phyloP scores from a whole-genome alignment of 2,329 filamentous ascomycete species.

The Orbilia blumenaviensis region DNA sequence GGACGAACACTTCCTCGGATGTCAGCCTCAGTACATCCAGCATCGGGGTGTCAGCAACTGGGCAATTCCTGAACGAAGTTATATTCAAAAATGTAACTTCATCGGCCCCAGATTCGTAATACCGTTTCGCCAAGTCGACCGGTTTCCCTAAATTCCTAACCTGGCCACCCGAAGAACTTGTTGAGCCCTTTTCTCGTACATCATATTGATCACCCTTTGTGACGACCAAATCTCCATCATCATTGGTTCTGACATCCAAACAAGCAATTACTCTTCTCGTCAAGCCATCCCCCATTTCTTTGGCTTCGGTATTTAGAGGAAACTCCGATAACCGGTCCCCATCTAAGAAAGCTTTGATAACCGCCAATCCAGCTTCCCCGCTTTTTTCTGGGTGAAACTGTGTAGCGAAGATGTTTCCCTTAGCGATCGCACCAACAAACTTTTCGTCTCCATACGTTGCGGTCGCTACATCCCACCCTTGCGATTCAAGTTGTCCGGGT shows the following conservation, averaged over 20 bases:
- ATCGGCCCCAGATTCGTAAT: constrained; percentile 96
- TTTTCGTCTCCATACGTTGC: constrained; percentile 86
- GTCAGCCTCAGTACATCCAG: constrained; percentile 87
- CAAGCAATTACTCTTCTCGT: constrained; percentile 96
- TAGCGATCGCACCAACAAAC: constrained; percentile 89
- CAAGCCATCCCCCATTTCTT: constrained; percentile 66
- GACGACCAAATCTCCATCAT: constrained; percentile 91
- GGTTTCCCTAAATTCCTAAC: constrained; percentile 97
- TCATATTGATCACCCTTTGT: constrained; percentile 99
- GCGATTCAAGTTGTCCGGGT: constrained; percentile 71
- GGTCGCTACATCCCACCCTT: constrained; percentile 92
- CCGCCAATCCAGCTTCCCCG: constrained; percentile 83
- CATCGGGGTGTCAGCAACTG: constrained; percentile 92
- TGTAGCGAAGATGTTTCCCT: constrained; percentile 84
- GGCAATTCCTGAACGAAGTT: constrained; percentile 95
- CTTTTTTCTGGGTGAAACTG: constrained; percentile 99
- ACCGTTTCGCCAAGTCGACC: constrained; percentile 89
- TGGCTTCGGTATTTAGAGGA: constrained; percentile 44
- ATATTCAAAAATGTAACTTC: constrained; percentile 99
- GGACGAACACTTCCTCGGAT: constrained; percentile 92
- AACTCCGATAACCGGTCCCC: constrained; percentile 63
- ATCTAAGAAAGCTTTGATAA: constrained; percentile 85
- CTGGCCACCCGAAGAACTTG: constrained; percentile 61
- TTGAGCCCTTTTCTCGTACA: constrained; percentile 82
- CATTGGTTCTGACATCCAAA: constrained; percentile 93